phyloP scores from a whole-genome alignment of 352 stramenopile genomes.

The Aphanomyces invadans region DNA sequence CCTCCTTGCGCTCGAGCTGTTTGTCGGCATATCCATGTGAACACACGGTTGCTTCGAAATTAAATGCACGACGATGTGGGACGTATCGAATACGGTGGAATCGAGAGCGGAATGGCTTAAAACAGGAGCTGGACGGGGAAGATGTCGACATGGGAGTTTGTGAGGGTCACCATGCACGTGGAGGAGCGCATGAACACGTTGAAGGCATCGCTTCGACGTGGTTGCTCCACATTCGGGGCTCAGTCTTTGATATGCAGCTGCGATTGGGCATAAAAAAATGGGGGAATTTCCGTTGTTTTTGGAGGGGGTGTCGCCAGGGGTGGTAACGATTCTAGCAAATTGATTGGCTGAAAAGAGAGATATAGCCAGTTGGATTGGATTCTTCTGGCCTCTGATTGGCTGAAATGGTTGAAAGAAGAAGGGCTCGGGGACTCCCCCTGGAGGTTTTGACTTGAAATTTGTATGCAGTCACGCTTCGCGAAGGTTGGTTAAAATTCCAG shows the following conservation, averaged over 20 bases:
- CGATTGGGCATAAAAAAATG: slow-evolving; percentile 25
- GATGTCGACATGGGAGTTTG: too few relatives aligned
- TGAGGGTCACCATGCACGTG: too few relatives aligned
- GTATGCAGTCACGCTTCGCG: slow-evolving; percentile 19
- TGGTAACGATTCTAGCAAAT: not conserved
- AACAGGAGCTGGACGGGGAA: too few relatives aligned
- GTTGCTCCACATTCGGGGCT: too few relatives aligned
- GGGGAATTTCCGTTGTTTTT: slow-evolving; percentile 23
- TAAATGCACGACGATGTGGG: too few relatives aligned
- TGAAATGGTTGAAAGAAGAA: slow-evolving; percentile 24
- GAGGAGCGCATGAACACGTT: too few relatives aligned
- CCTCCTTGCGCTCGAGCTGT: too few relatives aligned
- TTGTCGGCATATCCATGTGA: too few relatives aligned
- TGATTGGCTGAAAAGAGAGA: slow-evolving; percentile 22
- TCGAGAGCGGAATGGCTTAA: too few relatives aligned
- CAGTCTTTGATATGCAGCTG: not conserved
- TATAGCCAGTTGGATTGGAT: slow-evolving; percentile 16
- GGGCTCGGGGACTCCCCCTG: slow-evolving; percentile 3
- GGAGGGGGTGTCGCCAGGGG: not conserved
- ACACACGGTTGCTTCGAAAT: too few relatives aligned
- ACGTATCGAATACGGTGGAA: too few relatives aligned
- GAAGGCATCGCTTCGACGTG: too few relatives aligned
- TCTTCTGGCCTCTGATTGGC: slow-evolving; percentile 14
- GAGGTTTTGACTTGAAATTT: slow-evolving; percentile 20
- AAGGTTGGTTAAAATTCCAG: slow-evolving; percentile 27